These are phyloP conservation scores for Pinus albicaulis DNA, from an alignment of 75 land plant species.

Conservation along the genomic window DNA sequence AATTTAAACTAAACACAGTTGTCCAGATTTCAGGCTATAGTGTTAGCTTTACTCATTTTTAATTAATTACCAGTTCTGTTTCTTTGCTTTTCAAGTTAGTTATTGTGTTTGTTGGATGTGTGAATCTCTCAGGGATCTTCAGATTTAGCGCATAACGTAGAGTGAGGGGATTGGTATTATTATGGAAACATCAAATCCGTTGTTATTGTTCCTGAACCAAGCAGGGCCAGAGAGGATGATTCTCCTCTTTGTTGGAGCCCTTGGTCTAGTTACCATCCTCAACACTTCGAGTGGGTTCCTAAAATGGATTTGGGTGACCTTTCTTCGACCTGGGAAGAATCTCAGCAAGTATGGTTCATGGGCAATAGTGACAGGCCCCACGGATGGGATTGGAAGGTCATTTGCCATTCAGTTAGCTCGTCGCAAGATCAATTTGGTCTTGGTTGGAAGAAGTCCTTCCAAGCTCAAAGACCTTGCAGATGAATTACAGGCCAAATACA, in stretches of 20 bases:
- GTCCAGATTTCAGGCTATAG: too few species aligned
- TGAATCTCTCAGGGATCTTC: too few species aligned
- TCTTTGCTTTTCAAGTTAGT: too few species aligned
- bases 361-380: constrained; percentile 92
- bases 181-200: too few species aligned
- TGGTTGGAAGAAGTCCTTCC: constrained; percentile 69
- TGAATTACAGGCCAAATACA: constrained; percentile 38
- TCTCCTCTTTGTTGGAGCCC: constrained; percentile 4
- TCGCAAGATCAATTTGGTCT: constrained; percentile 63
- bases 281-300: constrained; percentile 9
- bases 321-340: constrained; percentile 63
- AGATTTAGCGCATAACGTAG: too few species aligned
- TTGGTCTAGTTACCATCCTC: constrained; percentile 36
- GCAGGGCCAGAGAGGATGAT: constrained; percentile 6
- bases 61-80: too few species aligned
- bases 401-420: constrained; percentile 71
- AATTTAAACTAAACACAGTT: too few species aligned
- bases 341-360: constrained; percentile 78
- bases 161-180: too few species aligned
- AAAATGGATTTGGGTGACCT: constrained; percentile 53
- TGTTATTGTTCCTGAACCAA: too few species aligned
- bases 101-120: too few species aligned
- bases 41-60: too few species aligned
- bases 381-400: constrained; percentile 88
- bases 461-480: constrained; percentile 56